Base-by-base conservation (phyloP, 345 rosid genomes). In the Geranium rotundifolium region DNA sequence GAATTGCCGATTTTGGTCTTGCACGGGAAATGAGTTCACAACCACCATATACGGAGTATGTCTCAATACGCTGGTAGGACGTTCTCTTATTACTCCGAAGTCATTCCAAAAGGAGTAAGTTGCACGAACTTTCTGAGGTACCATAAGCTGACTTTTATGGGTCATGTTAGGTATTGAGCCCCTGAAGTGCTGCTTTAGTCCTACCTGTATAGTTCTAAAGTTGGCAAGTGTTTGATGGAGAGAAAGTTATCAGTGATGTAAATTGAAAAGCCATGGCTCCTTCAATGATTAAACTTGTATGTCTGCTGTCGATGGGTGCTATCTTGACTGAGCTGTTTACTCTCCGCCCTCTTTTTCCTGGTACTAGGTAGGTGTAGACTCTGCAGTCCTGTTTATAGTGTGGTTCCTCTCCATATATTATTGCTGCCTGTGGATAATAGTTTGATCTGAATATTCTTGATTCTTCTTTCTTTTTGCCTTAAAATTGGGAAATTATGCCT, bases 271-370 rank as follows among this genome's bases (percentile, higher is more conserved):
- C 17, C 29, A 15, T 50, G 37, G 23, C 4, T 5, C 54, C 41
- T 12, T 30, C 8, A 13, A n/a, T 64, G 19, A 19, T 54, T 50
- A 18, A 18, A 16, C 30, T 57, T 18, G 46, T 56, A 56, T 46
- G 3, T 31, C 3, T 93, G 91, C 90, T 96, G 97, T 95, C 96
- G 3, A 87, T 93, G 96, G 99, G 99, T 56, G 97, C 99, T 46
- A 93, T 92, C 30, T 82, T 92, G 88, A 91, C 98, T 19, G 98
- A 92, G 69, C 60, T 92, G 72, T 72, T 89, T 65, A 72, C 79
- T 60, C 84, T 92, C 14, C 84, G 82, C 58, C 98, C 98, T 52
- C 93, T 92, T 62, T 89, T 89, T 63, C 98, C 98, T 1, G 98
- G 98, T 50, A 76, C 72, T 67, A 89, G 93, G 98, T 89, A 41